Evolutionary conservation across 1,139 yeast genomes (phyloP).

Genomic region (Yamadazyma kanchanaburiensis): DNA sequence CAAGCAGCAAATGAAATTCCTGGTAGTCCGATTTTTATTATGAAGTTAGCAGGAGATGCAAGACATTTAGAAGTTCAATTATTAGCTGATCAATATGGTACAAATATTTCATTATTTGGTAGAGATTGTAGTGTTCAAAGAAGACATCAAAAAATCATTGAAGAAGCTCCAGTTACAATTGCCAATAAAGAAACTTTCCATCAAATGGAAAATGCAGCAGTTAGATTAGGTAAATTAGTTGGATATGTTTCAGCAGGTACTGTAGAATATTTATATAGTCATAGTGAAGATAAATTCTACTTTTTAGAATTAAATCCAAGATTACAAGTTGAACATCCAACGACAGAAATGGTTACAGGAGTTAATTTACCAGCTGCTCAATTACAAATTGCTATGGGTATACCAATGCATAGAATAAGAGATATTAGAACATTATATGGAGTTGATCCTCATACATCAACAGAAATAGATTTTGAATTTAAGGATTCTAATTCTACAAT

Average conservation of each 20-base stretch:
- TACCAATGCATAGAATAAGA: constrained; percentile 90
- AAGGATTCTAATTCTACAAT: constrained; percentile 65
- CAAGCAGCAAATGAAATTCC: constrained; percentile 96
- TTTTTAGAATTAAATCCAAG: constrained; percentile 96
- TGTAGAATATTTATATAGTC: constrained; percentile 93
- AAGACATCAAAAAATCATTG: constrained; percentile 95
- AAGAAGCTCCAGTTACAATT: constrained; percentile 94
- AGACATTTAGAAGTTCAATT: constrained; percentile 95
- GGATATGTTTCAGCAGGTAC: constrained; percentile 99
- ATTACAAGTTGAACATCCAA: constrained; percentile 98
- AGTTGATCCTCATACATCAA: constrained; percentile 89
- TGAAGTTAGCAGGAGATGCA: constrained; percentile 93
- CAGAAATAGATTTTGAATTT: constrained; percentile 90
- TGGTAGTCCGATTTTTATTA: constrained; percentile 92
- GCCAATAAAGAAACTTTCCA: constrained; percentile 84
- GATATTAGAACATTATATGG: constrained; percentile 93
- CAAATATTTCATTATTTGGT: constrained; percentile 88
- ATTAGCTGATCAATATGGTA: constrained; percentile 93
- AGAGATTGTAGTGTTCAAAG: constrained; percentile 98
- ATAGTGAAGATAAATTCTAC: constrained; percentile 90
- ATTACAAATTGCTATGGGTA: constrained; percentile 98
- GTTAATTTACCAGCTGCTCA: constrained; percentile 98
- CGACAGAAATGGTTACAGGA: constrained; percentile 98
- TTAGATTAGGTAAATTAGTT: constrained; percentile 89
- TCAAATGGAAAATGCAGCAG: constrained; percentile 95